These are phyloP conservation scores for Austroboletus festivus DNA, from an alignment of 768 basidiomycete genomes.

Conservation along the genomic window DNA sequence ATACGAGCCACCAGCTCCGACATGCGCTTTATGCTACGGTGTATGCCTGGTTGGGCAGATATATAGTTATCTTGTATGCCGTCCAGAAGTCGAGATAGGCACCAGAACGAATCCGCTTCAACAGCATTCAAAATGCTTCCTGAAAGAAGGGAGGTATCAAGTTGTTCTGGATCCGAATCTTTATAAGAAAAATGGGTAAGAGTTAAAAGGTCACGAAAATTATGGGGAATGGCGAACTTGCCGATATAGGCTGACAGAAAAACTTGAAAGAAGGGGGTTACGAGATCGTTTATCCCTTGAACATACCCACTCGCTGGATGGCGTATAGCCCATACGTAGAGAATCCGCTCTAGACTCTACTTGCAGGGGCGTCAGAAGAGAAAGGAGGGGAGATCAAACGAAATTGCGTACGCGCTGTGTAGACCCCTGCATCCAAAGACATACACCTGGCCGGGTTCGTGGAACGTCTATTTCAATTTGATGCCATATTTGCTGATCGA, in stretches of 20 bases:
- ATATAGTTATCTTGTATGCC: conserved; percentile 99
- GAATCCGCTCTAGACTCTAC: conserved; percentile 88
- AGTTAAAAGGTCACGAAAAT: neutral
- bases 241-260: conserved; percentile 95
- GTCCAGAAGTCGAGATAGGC: conserved; percentile 89
- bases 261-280: conserved; percentile 96
- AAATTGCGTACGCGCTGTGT: conserved; percentile 75
- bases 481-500: conserved; percentile 98
- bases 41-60: conserved; percentile 93
- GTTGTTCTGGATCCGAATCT: conserved; percentile 90
- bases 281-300: conserved; percentile 98
- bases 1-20: conserved; percentile 88
- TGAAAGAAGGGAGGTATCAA: conserved; percentile 78
- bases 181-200: conserved; percentile 11
- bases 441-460: conserved; percentile 87
- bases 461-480: conserved; percentile 99
- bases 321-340: conserved; percentile 99
- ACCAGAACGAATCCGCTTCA: conserved; percentile 99
- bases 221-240: conserved; percentile 32
- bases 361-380: conserved; percentile 21
- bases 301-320: conserved; percentile 99
- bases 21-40: conserved; percentile 91
- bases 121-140: conserved; percentile 71
- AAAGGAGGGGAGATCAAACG: neutral
- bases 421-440: conserved; percentile 84